Evolutionary conservation across 2,329 filamentous ascomycete genomes (phyloP).

Genomic region (Amesomyces nigricolor): DNA sequence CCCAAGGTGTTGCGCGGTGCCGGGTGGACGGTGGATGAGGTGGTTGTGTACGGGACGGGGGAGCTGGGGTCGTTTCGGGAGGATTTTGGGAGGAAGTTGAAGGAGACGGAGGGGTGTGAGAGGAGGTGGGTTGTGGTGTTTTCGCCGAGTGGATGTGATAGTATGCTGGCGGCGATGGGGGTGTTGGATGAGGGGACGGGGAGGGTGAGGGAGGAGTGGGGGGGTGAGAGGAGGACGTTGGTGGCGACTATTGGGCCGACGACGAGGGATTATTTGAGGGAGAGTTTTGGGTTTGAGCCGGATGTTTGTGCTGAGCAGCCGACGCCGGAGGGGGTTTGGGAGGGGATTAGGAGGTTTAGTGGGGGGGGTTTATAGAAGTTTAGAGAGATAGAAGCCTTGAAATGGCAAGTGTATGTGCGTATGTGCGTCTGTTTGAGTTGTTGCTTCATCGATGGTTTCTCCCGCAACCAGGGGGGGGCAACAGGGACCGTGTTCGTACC

Average conservation of each 20-base stretch:
- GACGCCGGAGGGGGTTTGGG: slow-evolving; percentile 70
- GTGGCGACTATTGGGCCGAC: slow-evolving; percentile 92
- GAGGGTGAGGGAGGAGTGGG: slow-evolving; percentile 27
- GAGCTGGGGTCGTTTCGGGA: slow-evolving; percentile 72
- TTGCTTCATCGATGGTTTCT: slow-evolving; percentile 8
- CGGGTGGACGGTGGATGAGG: slow-evolving; percentile 62
- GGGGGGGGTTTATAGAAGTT: neutral
- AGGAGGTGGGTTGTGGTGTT: slow-evolving; percentile 71
- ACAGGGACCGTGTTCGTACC: too few relatives aligned
- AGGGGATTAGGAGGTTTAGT: slow-evolving; percentile 55
- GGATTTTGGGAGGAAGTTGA: slow-evolving; percentile 54
- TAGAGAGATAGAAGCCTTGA: neutral
- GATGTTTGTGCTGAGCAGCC: slow-evolving; percentile 79
- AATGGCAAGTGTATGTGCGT: neutral
- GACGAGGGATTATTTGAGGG: slow-evolving; percentile 67
- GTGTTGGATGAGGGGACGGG: slow-evolving; percentile 44
- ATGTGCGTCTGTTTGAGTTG: neutral
- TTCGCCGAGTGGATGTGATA: slow-evolving; percentile 59
- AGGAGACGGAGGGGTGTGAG: slow-evolving; percentile 36
- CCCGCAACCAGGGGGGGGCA: neutral
- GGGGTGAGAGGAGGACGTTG: slow-evolving; percentile 44
- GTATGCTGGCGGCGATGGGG: slow-evolving; percentile 50
- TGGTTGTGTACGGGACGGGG: slow-evolving; percentile 80
- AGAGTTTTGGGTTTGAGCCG: slow-evolving; percentile 60
- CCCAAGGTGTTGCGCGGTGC: slow-evolving; percentile 67